Evolutionary conservation across 78 protist genomes (phyloP).

Genomic region (Speleostelium caveatum): DNA sequence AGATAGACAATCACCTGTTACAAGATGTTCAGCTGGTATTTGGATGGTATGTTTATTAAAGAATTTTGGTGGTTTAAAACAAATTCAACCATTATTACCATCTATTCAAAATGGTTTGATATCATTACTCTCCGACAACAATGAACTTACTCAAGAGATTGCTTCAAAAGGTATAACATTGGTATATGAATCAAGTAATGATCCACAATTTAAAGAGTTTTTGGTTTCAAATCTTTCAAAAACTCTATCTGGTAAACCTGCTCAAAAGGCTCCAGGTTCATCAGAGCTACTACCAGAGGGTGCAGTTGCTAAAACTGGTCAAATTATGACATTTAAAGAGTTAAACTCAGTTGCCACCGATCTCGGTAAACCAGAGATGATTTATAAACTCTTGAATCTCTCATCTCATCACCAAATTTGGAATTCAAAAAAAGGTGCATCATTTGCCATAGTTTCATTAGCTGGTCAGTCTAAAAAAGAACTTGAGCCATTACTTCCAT

Average conservation of each 20-base stretch:
- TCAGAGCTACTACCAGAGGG: constrained; percentile 73
- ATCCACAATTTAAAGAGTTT: constrained; percentile 57
- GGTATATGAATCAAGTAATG: constrained; percentile 73
- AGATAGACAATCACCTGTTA: constrained; percentile 79
- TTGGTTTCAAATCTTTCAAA: constrained; percentile 53
- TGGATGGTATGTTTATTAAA: constrained; percentile 75
- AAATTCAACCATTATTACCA: constrained; percentile 32
- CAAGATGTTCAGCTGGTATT: constrained; percentile 78
- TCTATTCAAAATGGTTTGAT: constrained; percentile 78
- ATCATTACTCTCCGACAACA: constrained; percentile 62
- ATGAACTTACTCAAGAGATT: constrained; percentile 85
- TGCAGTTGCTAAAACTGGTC: constrained; percentile 56
- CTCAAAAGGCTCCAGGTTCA: constrained; percentile 76
- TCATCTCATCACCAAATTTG: constrained; percentile 84
- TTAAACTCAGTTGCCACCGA: constrained; percentile 73
- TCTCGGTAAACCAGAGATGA: constrained; percentile 87
- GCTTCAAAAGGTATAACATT: constrained; percentile 78
- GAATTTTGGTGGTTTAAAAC: constrained; percentile 39
- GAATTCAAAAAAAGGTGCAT: constrained; percentile 87
- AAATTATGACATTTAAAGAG: constrained; percentile 50
- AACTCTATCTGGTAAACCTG: constrained; percentile 61
- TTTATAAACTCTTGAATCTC: constrained; percentile 83
- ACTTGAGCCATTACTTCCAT: constrained; percentile 71
- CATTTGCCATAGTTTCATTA: constrained; percentile 77
- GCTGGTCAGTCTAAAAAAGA: constrained; percentile 54